Evolutionary conservation across 2,329 filamentous ascomycete genomes (phyloP).

Genomic region (Colletotrichum spinosum): DNA sequence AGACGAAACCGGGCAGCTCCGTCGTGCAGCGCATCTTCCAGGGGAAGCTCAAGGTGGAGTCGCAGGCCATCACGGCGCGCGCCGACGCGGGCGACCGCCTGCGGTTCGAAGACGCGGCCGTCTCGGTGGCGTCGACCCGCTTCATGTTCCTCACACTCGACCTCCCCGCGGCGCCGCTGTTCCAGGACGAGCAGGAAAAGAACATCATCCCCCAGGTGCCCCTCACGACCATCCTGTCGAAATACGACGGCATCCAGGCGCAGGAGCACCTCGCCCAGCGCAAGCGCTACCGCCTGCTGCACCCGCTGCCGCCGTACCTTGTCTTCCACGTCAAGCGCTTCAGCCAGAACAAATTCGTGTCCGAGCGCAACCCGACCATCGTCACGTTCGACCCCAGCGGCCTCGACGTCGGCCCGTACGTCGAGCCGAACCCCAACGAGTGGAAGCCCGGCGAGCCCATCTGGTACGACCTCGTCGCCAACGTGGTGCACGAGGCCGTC

Average conservation of each 20-base stretch:
- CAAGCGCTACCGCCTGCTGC: slow-evolving; percentile 88
- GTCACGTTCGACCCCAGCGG: slow-evolving; percentile 90
- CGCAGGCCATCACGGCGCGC: slow-evolving; percentile 91
- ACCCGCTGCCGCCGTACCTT: slow-evolving; percentile 91
- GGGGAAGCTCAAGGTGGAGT: slow-evolving; percentile 90
- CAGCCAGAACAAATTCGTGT: slow-evolving; percentile 94
- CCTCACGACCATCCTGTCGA: slow-evolving; percentile 83
- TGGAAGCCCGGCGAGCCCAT: slow-evolving; percentile 84
- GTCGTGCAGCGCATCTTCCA: slow-evolving; percentile 96
- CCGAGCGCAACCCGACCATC: slow-evolving; percentile 96
- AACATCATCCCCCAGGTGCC: slow-evolving; percentile 97
- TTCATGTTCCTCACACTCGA: slow-evolving; percentile 96
- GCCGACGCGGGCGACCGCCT: slow-evolving; percentile 88
- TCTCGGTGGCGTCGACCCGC: slow-evolving; percentile 80
- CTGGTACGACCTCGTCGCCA: slow-evolving; percentile 94
- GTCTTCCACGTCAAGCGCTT: slow-evolving; percentile 98
- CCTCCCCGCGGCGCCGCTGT: slow-evolving; percentile 89
- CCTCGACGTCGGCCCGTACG: slow-evolving; percentile 90
- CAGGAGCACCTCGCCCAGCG: slow-evolving; percentile 92
- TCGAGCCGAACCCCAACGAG: slow-evolving; percentile 83
- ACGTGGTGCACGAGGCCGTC: slow-evolving; percentile 89
- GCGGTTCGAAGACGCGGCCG: slow-evolving; percentile 90
- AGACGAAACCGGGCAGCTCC: slow-evolving; percentile 84
- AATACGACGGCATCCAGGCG: slow-evolving; percentile 89
- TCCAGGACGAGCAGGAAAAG: slow-evolving; percentile 92